These are phyloP conservation scores for Xylariaceae sp. DNA, from an alignment of 2,329 filamentous ascomycete species.

Conservation along the genomic window DNA sequence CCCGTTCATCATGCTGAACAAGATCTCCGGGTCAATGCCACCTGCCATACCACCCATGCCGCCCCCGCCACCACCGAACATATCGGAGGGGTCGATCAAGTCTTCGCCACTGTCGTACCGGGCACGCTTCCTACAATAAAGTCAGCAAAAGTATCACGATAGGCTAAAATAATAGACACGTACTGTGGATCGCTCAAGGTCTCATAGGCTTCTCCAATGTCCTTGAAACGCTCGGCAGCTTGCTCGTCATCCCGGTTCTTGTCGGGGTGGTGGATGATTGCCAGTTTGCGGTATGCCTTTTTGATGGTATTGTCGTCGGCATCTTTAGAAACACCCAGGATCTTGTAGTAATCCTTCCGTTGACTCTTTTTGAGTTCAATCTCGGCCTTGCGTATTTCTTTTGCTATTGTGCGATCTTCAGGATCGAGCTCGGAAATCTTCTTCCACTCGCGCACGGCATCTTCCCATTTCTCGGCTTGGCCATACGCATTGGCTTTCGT, in stretches of 20 bases:
- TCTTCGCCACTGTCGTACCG: slow-evolving; percentile 92
- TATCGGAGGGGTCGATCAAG: slow-evolving; percentile 80
- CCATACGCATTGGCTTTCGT: slow-evolving; percentile 89
- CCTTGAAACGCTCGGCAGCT: slow-evolving; percentile 93
- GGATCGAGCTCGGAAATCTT: slow-evolving; percentile 78
- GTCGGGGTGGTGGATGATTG: slow-evolving; percentile 91
- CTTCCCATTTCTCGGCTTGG: slow-evolving; percentile 84
- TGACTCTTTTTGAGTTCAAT: slow-evolving; percentile 96
- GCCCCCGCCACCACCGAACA: slow-evolving; percentile 64
- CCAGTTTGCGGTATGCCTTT: slow-evolving; percentile 92
- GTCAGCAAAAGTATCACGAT: slow-evolving; percentile 33
- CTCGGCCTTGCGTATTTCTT: slow-evolving; percentile 86
- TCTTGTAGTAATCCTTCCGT: slow-evolving; percentile 98
- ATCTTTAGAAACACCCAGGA: slow-evolving; percentile 82
- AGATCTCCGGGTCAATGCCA: slow-evolving; percentile 71
- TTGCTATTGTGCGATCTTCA: slow-evolving; percentile 71
- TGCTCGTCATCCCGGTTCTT: slow-evolving; percentile 87
- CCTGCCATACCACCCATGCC: slow-evolving; percentile 45
- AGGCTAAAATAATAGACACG: slow-evolving; percentile 35
- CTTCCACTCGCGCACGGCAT: slow-evolving; percentile 86
- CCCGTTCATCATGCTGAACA: slow-evolving; percentile 79
- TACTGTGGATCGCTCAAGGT: slow-evolving; percentile 90
- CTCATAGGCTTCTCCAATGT: slow-evolving; percentile 95
- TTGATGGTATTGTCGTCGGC: slow-evolving; percentile 84
- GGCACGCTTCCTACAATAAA: slow-evolving; percentile 66